Base-by-base conservation (phyloP, 192 early-diverging fungal species). In the Entomortierella parvispora region DNA sequence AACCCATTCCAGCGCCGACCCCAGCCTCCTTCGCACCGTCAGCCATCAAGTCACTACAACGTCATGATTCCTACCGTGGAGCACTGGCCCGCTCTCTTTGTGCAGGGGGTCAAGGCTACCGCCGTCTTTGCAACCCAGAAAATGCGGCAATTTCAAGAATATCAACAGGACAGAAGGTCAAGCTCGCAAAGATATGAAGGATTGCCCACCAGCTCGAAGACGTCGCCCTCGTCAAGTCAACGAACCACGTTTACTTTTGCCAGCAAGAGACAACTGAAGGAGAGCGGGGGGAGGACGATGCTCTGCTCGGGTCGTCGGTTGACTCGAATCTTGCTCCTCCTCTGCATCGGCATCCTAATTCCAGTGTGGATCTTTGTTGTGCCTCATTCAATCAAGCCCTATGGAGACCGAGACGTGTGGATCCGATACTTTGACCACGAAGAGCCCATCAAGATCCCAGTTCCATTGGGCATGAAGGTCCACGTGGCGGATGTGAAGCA, bases 401-500 rank as follows among this genome's bases (percentile, higher is more conserved):
- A 62, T 26, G 52, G 57, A 17, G 45, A 71, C 31, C 59, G 45
- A 9, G 65, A 48, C 18, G 44, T 63, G 0, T 71, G 69, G 60
- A 29, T 71, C 22, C 59, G 53, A 17, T 71, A 63, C n/a, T 71
- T 34, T 26, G 33, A 54, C 14, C 69, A 71, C 14, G 69, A 63
- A n/a, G 69, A 71, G 11, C 26, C 61, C 7, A 43, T 64, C 44
- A 71, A 71, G 33, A 37, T 71, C 33, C 20, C 17, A 14, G 9
- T 71, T 11, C 69, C 69, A 0, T 62, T 29, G 2, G 25, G 54
- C 0, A 20, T 8, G 1, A 56, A 52, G 15, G 37, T 58, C 3
- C 69, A 71, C 42, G 69, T 71, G 12, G 17, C 31, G n/a, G 69
- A 71, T 22, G 60, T 71, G 45, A 71, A 71, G 46, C 48, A 31